Conservation (phyloP, 2,329 filamentous ascomycete genomes). For the Microsporum audouinii region DNA sequence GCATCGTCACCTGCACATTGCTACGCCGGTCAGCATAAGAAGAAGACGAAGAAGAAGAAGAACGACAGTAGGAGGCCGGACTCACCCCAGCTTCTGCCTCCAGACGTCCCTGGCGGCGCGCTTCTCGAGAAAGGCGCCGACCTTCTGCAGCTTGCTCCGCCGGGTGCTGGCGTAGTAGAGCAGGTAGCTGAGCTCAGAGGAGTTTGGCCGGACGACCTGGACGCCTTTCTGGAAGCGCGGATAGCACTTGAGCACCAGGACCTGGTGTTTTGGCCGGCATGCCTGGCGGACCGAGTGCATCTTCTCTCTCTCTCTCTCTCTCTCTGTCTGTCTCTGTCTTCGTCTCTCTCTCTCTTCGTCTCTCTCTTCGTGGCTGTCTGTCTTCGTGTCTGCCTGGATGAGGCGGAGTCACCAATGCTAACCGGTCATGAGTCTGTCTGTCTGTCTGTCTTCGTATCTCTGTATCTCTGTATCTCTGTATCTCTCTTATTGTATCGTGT, state of each 20-base stretch:
- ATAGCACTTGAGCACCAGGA: slow-evolving; percentile 91
- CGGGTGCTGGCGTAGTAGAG: slow-evolving; percentile 94
- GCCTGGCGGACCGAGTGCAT: slow-evolving; percentile 51
- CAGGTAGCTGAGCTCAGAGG: slow-evolving; percentile 90
- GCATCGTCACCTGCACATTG: slow-evolving; percentile 87
- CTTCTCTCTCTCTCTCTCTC: neutral
- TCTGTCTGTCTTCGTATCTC: too few relatives aligned
- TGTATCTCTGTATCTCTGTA: too few relatives aligned
- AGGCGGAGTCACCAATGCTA: too few relatives aligned
- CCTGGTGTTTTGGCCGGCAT: slow-evolving; percentile 87
- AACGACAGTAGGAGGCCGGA: slow-evolving; percentile 16
- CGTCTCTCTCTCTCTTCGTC: neutral
- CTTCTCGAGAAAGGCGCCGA: slow-evolving; percentile 88
- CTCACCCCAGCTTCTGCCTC: slow-evolving; percentile 74
- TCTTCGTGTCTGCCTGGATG: neutral
- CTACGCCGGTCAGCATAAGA: slow-evolving; percentile 34
- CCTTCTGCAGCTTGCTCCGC: slow-evolving; percentile 90
- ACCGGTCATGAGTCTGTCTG: too few relatives aligned
- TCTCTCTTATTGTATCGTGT: too few relatives aligned
- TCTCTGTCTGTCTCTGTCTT: neutral
- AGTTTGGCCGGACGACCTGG: slow-evolving; percentile 88
- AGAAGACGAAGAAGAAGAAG: too few relatives aligned
- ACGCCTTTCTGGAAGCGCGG: slow-evolving; percentile 83
- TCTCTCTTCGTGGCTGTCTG: neutral
- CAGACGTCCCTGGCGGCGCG: slow-evolving; percentile 86